Evolutionary conservation across 352 stramenopile species (phyloP).

Genomic region (Pythium monospermum): DNA sequence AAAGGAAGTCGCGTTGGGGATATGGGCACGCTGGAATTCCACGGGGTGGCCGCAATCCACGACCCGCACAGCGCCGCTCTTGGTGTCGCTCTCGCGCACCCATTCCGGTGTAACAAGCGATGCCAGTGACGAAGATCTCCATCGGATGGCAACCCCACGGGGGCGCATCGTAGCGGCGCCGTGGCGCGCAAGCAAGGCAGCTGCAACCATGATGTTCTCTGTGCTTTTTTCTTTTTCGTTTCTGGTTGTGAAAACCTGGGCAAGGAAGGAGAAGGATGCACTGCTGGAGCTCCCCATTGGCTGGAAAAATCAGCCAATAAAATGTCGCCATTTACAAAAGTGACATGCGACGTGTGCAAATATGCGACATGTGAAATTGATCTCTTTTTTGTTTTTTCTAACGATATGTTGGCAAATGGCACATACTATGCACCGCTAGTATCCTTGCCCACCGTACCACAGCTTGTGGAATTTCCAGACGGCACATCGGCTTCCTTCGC

Average conservation of each 20-base stretch:
- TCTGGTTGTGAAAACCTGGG: not conserved
- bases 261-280: too few species aligned
- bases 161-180: not conserved
- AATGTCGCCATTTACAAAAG: not conserved
- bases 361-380: not conserved
- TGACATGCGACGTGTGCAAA: not conserved
- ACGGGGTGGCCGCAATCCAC: conserved; percentile 58
- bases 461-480: not conserved
- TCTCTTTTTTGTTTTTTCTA: too few species aligned
- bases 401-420: too few species aligned
- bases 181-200: not conserved
- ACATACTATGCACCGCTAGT: too few species aligned
- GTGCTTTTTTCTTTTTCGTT: not conserved
- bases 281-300: too few species aligned
- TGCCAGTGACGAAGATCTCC: too few species aligned
- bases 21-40: conserved; percentile 49
- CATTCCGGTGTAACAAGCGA: conserved; percentile 20
- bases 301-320: not conserved
- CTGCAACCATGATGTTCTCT: not conserved
- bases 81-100: conserved; percentile 19
- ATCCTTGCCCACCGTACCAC: too few species aligned
- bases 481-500: too few species aligned
- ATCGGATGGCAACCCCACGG: conserved; percentile 4
- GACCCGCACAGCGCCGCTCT: conserved; percentile 14
- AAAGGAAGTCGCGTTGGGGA: conserved; percentile 40